Conservation (phyloP, 129 eudicot species). For the Pittosporum tobira region DNA sequence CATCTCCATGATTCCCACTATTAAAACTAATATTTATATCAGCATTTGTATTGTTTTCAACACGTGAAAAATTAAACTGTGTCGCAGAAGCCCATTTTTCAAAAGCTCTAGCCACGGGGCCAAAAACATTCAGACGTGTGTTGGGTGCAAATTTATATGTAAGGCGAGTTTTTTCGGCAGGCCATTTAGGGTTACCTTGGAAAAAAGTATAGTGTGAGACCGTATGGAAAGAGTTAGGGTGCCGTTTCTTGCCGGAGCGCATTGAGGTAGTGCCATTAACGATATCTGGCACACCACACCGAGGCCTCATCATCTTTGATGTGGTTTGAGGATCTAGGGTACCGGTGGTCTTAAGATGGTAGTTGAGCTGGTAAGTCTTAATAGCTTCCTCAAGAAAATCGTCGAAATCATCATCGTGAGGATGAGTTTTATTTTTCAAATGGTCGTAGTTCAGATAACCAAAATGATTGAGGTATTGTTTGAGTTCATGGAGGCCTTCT, state of each 20-base stretch:
- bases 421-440: neutral
- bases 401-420: slow-evolving; percentile 8
- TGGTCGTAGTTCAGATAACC: slow-evolving; percentile 11
- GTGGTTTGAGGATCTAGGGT: slow-evolving; percentile 9
- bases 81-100: slow-evolving; percentile 7
- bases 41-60: neutral
- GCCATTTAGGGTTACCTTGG: slow-evolving; percentile 11
- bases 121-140: neutral
- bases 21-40: slow-evolving; percentile 11
- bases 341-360: slow-evolving; percentile 16
- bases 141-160: slow-evolving; percentile 3
- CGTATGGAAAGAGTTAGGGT: neutral
- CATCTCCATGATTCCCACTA: slow-evolving; percentile 19
- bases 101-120: slow-evolving; percentile 10
- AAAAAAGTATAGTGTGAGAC: slow-evolving; percentile 10
- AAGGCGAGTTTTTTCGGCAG: neutral
- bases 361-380: slow-evolving; percentile 18
- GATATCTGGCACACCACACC: slow-evolving; percentile 21
- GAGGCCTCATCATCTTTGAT: slow-evolving; percentile 13
- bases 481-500: slow-evolving; percentile 14
- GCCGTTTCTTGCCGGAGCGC: neutral
- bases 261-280: slow-evolving; percentile 9
- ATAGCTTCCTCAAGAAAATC: slow-evolving; percentile 6
- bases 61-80: slow-evolving; percentile 3
- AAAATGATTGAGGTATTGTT: slow-evolving; percentile 8